phyloP scores from a whole-genome alignment of 1,139 yeast species.

The Lodderomyces metapsilosis region DNA sequence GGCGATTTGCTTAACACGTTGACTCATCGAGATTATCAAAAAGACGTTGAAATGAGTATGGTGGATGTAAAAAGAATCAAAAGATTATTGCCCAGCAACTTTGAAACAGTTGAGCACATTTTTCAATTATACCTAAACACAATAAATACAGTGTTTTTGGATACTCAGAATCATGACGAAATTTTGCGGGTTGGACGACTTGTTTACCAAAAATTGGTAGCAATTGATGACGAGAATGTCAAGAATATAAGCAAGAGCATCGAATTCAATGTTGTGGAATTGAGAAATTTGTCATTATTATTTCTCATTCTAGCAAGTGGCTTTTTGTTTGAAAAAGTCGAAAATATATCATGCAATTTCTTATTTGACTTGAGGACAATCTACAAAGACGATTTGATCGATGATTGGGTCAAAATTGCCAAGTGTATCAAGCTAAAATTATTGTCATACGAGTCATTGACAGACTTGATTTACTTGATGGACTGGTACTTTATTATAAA shows the following conservation, averaged over 20 bases:
- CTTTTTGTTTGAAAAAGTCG: slow-evolving; percentile 16
- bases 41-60: slow-evolving; percentile 12
- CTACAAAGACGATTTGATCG: slow-evolving; percentile 16
- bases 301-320: slow-evolving; percentile 26
- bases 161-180: slow-evolving; percentile 17
- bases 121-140: slow-evolving; percentile 17
- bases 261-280: slow-evolving; percentile 14
- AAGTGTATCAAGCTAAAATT: slow-evolving; percentile 21
- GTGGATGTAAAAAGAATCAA: slow-evolving; percentile 21
- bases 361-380: slow-evolving; percentile 13
- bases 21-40: slow-evolving; percentile 12
- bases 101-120: slow-evolving; percentile 12
- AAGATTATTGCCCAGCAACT: slow-evolving; percentile 17
- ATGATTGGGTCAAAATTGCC: slow-evolving; percentile 26
- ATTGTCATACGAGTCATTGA: slow-evolving; percentile 20
- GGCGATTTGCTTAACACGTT: slow-evolving; percentile 13
- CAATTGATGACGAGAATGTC: slow-evolving; percentile 15
- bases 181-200: slow-evolving; percentile 11
- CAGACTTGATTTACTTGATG: slow-evolving; percentile 27
- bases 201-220: slow-evolving; percentile 12
- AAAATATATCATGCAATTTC: slow-evolving; percentile 7
- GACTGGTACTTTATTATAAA: slow-evolving; percentile 31
- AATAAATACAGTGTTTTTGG: slow-evolving; percentile 17
- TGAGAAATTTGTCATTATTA: slow-evolving; percentile 17
- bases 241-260: slow-evolving; percentile 11